Percentiles rank a stretch among this genome's conserved stretches.
Conservation (phyloP, 495 filamentous ascomycete genomes). For the Penicillium bialowiezense region DNA sequence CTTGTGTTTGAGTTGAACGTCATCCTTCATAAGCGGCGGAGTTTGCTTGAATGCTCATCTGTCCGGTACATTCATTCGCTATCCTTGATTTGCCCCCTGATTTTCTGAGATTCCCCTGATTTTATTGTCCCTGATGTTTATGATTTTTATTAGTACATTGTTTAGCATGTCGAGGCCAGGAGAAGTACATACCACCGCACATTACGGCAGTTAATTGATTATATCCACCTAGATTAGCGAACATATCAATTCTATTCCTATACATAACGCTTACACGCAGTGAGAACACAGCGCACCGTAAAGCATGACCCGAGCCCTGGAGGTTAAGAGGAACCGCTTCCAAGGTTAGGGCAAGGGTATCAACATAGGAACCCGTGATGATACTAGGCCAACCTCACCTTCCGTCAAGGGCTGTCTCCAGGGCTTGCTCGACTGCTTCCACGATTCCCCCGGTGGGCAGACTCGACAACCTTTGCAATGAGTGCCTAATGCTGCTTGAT, state of each 20-base stretch:
- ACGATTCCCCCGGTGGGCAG: no score
- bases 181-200: slow-evolving; percentile 21
- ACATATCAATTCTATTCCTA: not conserved
- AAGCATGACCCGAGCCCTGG: no score
- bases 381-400: no score
- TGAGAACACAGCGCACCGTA: no score
- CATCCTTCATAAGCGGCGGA: slow-evolving; percentile 29
- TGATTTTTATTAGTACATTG: slow-evolving; percentile 16
- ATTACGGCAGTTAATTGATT: slow-evolving; percentile 10
- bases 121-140: slow-evolving; percentile 2
- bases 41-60: slow-evolving; percentile 29
- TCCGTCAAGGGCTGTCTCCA: no score
- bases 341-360: no score
- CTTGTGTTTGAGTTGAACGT: slow-evolving; percentile 4
- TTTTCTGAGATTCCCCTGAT: slow-evolving; percentile 22
- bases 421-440: no score
- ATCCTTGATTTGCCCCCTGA: slow-evolving; percentile 14
- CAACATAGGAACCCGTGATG: no score
- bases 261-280: no score
- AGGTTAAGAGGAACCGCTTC: no score
- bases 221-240: not conserved
- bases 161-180: slow-evolving; percentile 18
- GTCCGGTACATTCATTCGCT: slow-evolving; percentile 25
- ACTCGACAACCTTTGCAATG: no score
- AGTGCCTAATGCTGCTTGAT: no score